A percentile compares a stretch with the other conserved stretches of the same genome.
Conservation (phyloP, 352 stramenopile species). For the Globisporangium apiculatum region DNA sequence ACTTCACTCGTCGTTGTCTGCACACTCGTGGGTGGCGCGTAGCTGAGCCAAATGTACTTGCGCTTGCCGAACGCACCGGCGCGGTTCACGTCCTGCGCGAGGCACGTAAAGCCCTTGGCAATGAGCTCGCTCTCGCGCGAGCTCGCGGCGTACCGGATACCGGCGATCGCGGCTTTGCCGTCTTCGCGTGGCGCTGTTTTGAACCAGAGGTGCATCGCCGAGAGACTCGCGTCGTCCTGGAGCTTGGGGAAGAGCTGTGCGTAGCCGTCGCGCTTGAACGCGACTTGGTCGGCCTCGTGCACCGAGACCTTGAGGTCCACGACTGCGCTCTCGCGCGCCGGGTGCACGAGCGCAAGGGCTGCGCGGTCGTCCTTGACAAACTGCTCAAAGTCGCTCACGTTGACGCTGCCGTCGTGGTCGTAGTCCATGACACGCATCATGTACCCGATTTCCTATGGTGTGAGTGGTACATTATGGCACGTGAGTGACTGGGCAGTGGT, state of each 20-base stretch:
- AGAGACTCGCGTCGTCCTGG: constrained; percentile 30
- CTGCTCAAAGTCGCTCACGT: constrained; percentile 61
- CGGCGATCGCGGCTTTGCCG: constrained; percentile 52
- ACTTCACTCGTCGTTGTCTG: constrained; percentile 48
- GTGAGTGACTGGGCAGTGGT: neutral
- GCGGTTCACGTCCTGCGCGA: constrained; percentile 68
- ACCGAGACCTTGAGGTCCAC: constrained; percentile 59
- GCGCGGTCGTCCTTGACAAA: constrained; percentile 64
- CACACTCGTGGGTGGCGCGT: constrained; percentile 34
- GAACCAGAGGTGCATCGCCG: constrained; percentile 58
- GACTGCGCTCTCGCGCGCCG: constrained; percentile 37
- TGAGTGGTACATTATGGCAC: too few species aligned
- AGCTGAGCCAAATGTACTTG: constrained; percentile 73
- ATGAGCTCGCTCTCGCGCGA: constrained; percentile 68
- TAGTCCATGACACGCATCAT: constrained; percentile 63
- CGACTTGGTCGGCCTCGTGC: constrained; percentile 53
- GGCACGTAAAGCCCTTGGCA: constrained; percentile 61
- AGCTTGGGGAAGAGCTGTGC: constrained; percentile 45
- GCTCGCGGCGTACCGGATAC: constrained; percentile 55
- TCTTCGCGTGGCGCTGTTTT: constrained; percentile 47
- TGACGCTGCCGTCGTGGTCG: constrained; percentile 57
- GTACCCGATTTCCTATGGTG: constrained; percentile 46
- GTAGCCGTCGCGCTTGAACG: constrained; percentile 50
- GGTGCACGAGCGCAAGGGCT: constrained; percentile 41
- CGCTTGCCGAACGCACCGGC: constrained; percentile 57